Evolutionary conservation across 305 asterid genomes (phyloP).

Genomic region (Coffea humblotiana): DNA sequence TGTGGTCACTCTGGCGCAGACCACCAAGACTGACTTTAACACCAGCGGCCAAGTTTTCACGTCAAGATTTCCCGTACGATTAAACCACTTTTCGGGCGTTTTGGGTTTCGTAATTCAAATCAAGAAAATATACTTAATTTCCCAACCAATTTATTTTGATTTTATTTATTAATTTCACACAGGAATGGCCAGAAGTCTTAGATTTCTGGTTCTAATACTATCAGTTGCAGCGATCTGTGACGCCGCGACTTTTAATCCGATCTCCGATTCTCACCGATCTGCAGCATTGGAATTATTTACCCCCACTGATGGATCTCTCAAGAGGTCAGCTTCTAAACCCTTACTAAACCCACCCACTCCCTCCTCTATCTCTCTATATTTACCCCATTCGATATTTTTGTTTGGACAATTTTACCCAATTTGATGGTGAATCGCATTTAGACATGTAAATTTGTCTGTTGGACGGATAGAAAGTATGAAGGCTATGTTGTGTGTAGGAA

Average conservation of each 20-base stretch:
- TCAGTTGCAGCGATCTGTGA: constrained; percentile 48
- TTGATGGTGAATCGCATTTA: neutral
- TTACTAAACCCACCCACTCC: constrained; percentile 27
- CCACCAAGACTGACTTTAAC: constrained; percentile 1
- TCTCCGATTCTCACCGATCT: constrained; percentile 85
- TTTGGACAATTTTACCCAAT: neutral
- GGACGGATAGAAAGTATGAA: neutral
- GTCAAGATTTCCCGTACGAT: constrained; percentile 5
- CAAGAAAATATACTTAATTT: neutral
- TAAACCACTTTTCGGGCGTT: neutral
- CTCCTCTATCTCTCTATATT: neutral
- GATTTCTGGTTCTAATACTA: constrained; percentile 52
- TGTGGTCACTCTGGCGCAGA: constrained; percentile 12
- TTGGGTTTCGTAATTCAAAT: neutral
- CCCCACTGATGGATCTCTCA: constrained; percentile 59
- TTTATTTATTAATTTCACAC: constrained; percentile 1
- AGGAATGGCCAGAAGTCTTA: constrained; percentile 59
- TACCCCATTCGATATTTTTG: neutral
- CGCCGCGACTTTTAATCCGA: constrained; percentile 67
- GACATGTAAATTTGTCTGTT: neutral
- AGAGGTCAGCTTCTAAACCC: constrained; percentile 59
- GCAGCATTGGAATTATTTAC: constrained; percentile 69
- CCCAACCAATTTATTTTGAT: neutral
- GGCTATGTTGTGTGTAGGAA: neutral
- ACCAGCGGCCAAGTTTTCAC: neutral